Evolutionary conservation across 768 basidiomycete genomes (phyloP), one percentile per base, ranked within the genome.

Genomic region (Phanerochaete carnosa): DNA sequence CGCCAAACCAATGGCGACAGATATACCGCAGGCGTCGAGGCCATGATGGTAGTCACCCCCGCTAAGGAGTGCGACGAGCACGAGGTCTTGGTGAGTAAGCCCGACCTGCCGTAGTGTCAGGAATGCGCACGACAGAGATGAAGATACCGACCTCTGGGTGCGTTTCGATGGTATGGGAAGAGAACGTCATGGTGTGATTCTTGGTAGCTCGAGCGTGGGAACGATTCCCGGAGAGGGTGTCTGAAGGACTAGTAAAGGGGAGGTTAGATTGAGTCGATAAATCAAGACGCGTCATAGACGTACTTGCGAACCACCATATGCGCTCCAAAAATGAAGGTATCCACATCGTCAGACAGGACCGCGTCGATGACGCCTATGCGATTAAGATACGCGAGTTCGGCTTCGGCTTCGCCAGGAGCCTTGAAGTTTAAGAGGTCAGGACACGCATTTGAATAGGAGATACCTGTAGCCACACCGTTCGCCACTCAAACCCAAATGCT

Each of bases 331-430:
- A 97, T 74, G 68, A 96, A 89, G 57, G 86, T 95, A 68, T 98
- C 95, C 1, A 95, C 94, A 67, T 97, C 95, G 71, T 98, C 95
- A 0, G 95, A 92, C 46, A 95, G 79, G 26, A 97, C 83, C 0
- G 88, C 92, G 69, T 98, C 95, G 58, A 98, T 90, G 55, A 90
- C 72, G 2, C 93, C 93, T 45, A 87, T 83, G 3, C 82, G 78
- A 66, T 94, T 95, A 56, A 98, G 78, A 63, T 91, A 88, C 0
- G 95, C 95, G 2, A 98, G 79, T 69, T 96, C 95, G 0, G 95
- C 95, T 72, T 98, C 95, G 0, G 95, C 95, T 73, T 97, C 95
- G 19, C 93, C 94, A 6, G 95, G 95, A 16, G 94, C 95, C 87
- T 87, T 23, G 22, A 12, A 15, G 8, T 12, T 13, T 12, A 26